phyloP scores from a whole-genome alignment of 2,329 filamentous ascomycete genomes.

The Endoconidiophora polonica region DNA sequence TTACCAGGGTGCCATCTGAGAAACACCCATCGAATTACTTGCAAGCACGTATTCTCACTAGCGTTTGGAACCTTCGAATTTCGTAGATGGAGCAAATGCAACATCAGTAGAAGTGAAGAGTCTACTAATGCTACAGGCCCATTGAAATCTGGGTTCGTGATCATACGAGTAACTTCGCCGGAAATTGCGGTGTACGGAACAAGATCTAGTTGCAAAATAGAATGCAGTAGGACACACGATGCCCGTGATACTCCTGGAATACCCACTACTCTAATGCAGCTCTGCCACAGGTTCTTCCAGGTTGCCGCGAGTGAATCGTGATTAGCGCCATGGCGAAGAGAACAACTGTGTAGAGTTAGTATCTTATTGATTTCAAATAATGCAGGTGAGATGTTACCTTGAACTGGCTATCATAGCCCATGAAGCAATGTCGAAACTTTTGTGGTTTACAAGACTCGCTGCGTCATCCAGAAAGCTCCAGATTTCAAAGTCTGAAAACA shows the following conservation, averaged over 20 bases:
- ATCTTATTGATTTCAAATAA: neutral
- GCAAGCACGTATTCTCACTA: conserved; percentile 49
- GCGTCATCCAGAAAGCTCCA: conserved; percentile 41
- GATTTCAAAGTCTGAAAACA: conserved; percentile 34
- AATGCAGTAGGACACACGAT: conserved; percentile 55
- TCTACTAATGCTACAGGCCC: conserved; percentile 69
- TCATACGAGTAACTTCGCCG: conserved; percentile 53
- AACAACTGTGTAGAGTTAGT: conserved; percentile 21
- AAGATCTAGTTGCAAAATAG: conserved; percentile 49
- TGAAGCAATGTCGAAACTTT: conserved; percentile 46
- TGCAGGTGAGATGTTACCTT: conserved; percentile 34
- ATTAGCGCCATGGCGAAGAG: conserved; percentile 13
- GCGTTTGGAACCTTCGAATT: conserved; percentile 52
- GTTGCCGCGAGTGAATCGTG: conserved; percentile 15
- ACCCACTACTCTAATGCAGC: conserved; percentile 53
- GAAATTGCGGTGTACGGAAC: conserved; percentile 50
- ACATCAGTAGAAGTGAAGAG: conserved; percentile 58
- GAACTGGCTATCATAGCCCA: conserved; percentile 78
- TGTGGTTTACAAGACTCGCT: conserved; percentile 44
- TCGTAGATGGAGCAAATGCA: conserved; percentile 46
- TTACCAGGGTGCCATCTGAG: conserved; percentile 68
- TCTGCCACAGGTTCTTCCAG: conserved; percentile 65
- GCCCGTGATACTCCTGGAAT: conserved; percentile 56
- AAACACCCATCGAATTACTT: conserved; percentile 68
- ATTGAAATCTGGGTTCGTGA: conserved; percentile 63